Evolutionary conservation across 2,329 filamentous ascomycete genomes (phyloP), one percentile per base, ranked within the genome.

Genomic region (Lasiodiplodia theobromae): DNA sequence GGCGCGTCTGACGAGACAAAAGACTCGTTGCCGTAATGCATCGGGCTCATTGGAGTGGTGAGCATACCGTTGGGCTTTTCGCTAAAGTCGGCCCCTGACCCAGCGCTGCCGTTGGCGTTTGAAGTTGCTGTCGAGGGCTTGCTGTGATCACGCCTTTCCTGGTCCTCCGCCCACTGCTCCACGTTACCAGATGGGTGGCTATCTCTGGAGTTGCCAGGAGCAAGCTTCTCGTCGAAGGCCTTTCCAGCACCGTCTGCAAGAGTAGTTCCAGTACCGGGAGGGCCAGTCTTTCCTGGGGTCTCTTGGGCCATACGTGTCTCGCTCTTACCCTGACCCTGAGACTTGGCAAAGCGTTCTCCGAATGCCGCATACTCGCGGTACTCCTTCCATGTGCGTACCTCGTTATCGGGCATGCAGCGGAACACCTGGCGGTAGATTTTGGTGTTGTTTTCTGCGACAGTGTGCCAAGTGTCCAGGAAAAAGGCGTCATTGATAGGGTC

Each of bases 341-440:
- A 80, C 73, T 91, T 89, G 68, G 88, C 87, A 83, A 99, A 97
- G 56, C 89, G 88, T 72, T 91, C 89, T 21, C 87, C 86, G 77
- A 97, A 98, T 4, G 89, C 86, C 66, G 88, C 86, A 76, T 92
- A 97, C 72, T 96, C 91, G 71, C 92, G 91, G 80, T 99, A 99
- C 71, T 97, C 92, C 72, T 92, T 90, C 96, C 96, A 99, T 53
- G 92, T 95, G 71, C 89, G 91, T 31, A 97, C 96, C 76, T 97
- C 93, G 64, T 90, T 97, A 78, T 99, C 96, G 1, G 96, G 96
- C 92, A 97, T 96, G 80, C 94, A 97, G 57, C 94, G 90, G 83
- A 99, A 99, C 10, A 99, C 95, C 70, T 92, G 89, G 38, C 96
- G 91, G 82, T 92, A 99, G 58, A 99, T 87, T 77, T 94, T 95